A percentile compares a stretch with the other conserved stretches of the same genome.
Evolutionary conservation across 2,329 filamentous ascomycete genomes (phyloP).

Genomic region (Fonsecaea pedrosoi): DNA sequence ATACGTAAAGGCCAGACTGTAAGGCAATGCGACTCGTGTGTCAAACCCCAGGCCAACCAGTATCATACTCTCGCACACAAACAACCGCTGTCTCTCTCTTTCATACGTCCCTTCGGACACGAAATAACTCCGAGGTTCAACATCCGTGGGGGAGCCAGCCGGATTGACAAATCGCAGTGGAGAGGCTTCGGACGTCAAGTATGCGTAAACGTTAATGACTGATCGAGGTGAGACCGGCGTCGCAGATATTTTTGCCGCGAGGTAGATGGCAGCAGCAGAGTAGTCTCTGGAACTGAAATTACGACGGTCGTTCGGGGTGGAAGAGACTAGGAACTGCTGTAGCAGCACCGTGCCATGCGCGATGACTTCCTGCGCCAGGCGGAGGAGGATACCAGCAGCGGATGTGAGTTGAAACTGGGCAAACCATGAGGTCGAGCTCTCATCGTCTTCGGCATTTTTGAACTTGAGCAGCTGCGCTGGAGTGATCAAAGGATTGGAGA

Average conservation of each 20-base stretch:
- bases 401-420: slow-evolving; percentile 55
- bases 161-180: slow-evolving; percentile 55
- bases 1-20: slow-evolving; percentile 87
- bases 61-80: slow-evolving; percentile 78
- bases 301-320: slow-evolving; percentile 19
- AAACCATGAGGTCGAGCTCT: slow-evolving; percentile 54
- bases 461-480: slow-evolving; percentile 51
- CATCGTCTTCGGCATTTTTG: slow-evolving; percentile 40
- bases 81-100: slow-evolving; percentile 66
- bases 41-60: slow-evolving; percentile 80
- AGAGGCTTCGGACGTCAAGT: slow-evolving; percentile 69
- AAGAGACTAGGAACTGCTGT: slow-evolving; percentile 61
- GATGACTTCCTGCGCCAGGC: slow-evolving; percentile 83
- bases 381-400: slow-evolving; percentile 69
- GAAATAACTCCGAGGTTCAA: slow-evolving; percentile 65
- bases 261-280: slow-evolving; percentile 80
- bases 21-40: slow-evolving; percentile 82
- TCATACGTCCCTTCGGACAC: slow-evolving; percentile 77
- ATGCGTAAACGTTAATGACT: slow-evolving; percentile 82
- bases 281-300: slow-evolving; percentile 65
- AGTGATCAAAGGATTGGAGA: slow-evolving; percentile 54
- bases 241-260: slow-evolving; percentile 81
- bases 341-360: slow-evolving; percentile 84
- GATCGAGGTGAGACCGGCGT: slow-evolving; percentile 78
- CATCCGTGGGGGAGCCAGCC: slow-evolving; percentile 36